Evolutionary conservation across 192 early-diverging fungal genomes (phyloP).

Genomic region (Linnemannia schmuckeri): DNA sequence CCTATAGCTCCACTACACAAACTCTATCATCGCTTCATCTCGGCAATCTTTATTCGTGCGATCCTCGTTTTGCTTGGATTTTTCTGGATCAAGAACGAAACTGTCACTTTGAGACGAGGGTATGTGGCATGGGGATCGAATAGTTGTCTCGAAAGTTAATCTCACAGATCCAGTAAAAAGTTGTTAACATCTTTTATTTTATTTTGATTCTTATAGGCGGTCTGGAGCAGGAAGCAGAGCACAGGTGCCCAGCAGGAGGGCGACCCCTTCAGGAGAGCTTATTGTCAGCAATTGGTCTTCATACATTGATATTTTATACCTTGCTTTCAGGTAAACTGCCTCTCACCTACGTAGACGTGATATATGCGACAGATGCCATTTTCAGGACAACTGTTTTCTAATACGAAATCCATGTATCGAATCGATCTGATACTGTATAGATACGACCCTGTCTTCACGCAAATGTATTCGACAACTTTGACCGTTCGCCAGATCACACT

Average conservation of each 20-base stretch:
- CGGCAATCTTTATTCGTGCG: slow-evolving; percentile 62
- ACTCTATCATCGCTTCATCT: slow-evolving; percentile 53
- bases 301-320: slow-evolving; percentile 85
- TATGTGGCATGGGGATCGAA: slow-evolving; percentile 37
- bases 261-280: slow-evolving; percentile 74
- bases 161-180: background rate
- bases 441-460: slow-evolving; percentile 74
- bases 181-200: background rate
- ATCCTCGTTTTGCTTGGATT: slow-evolving; percentile 81
- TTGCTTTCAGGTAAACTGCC: slow-evolving; percentile 69
- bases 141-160: background rate
- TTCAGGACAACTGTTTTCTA: background rate
- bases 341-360: background rate
- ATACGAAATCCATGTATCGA: slow-evolving; percentile 10
- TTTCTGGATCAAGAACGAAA: slow-evolving; percentile 75
- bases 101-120: slow-evolving; percentile 77
- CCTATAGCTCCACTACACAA: slow-evolving; percentile 53
- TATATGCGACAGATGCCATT: background rate
- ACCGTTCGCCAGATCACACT: slow-evolving; percentile 65
- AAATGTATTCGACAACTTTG: slow-evolving; percentile 62
- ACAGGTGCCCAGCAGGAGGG: slow-evolving; percentile 26
- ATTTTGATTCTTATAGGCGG: slow-evolving; percentile 20
- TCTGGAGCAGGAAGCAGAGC: slow-evolving; percentile 24
- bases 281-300: slow-evolving; percentile 87
- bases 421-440: slow-evolving; percentile 35